These are phyloP conservation scores for Lipomyces japonicus DNA, from an alignment of 805 yeast genomes.

Conservation along the genomic window DNA sequence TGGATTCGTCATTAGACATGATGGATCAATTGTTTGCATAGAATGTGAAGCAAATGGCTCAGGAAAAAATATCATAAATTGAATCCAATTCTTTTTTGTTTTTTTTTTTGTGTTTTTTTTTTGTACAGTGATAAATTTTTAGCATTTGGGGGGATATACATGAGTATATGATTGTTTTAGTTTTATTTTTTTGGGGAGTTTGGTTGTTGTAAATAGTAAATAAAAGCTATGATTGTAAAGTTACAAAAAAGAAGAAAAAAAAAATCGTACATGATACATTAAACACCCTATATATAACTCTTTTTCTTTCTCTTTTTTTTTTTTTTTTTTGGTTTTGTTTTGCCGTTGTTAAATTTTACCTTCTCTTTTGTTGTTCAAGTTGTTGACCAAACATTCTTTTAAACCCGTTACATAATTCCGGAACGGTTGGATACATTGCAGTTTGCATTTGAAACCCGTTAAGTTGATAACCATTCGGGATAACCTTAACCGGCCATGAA, in stretches of 20 bases:
- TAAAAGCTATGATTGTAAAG: no score
- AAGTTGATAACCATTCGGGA: slow-evolving; percentile 64
- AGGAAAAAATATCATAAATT: no score
- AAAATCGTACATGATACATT: no score
- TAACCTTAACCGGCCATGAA: slow-evolving; percentile 88
- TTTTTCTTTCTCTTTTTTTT: neutral
- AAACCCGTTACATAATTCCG: slow-evolving; percentile 89
- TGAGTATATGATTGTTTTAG: no score
- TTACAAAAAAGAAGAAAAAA: no score
- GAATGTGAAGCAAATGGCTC: slow-evolving; percentile 32
- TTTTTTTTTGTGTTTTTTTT: neutral
- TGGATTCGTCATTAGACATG: slow-evolving; percentile 36
- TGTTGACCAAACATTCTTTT: slow-evolving; percentile 49
- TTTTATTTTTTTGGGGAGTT: no score
- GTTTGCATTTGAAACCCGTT: slow-evolving; percentile 71
- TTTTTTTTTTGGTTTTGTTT: neutral
- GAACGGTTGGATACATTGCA: slow-evolving; percentile 84
- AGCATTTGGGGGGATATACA: no score
- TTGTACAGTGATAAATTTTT: neutral
- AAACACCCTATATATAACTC: no score
- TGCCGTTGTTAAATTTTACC: neutral
- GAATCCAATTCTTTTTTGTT: neutral
- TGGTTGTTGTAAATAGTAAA: no score
- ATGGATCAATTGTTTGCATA: slow-evolving; percentile 35
- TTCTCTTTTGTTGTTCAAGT: neutral